Percentiles rank a stretch among this genome's conserved stretches.
Evolutionary conservation across 106 monocot genomes (phyloP).

Genomic region (Phalaenopsis aphrodite): DNA sequence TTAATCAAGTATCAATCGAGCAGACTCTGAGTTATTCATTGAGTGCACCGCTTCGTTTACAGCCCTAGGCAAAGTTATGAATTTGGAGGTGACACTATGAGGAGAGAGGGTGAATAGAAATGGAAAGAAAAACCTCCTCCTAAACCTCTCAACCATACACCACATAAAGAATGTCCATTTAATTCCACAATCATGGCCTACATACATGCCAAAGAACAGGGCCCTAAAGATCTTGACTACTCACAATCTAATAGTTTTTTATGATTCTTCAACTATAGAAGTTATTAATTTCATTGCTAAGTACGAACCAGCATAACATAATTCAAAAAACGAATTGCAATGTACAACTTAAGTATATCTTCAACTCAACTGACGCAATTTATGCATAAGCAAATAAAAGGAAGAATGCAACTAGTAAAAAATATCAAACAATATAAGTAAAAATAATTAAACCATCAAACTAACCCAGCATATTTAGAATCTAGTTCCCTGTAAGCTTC

Average conservation of each 20-base stretch:
- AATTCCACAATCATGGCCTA: background rate
- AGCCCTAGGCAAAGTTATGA: too few species aligned
- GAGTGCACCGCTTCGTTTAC: too few species aligned
- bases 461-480: constrained; percentile 74
- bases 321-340: background rate
- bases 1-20: too few species aligned
- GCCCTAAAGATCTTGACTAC: background rate
- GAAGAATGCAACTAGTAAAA: background rate
- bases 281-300: background rate
- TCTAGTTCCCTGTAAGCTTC: constrained; percentile 61
- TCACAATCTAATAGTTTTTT: background rate
- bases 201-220: background rate
- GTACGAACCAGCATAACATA: background rate
- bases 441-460: constrained; percentile 6
- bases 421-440: background rate
- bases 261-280: background rate
- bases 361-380: background rate
- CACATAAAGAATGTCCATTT: background rate
- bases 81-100: too few species aligned
- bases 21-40: too few species aligned
- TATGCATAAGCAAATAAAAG: background rate
- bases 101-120: too few species aligned
- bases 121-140: too few species aligned
- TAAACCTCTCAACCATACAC: background rate
- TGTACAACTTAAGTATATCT: background rate